Evolutionary conservation across 352 stramenopile species (phyloP).

Genomic region (Pythium grandisporangium): DNA sequence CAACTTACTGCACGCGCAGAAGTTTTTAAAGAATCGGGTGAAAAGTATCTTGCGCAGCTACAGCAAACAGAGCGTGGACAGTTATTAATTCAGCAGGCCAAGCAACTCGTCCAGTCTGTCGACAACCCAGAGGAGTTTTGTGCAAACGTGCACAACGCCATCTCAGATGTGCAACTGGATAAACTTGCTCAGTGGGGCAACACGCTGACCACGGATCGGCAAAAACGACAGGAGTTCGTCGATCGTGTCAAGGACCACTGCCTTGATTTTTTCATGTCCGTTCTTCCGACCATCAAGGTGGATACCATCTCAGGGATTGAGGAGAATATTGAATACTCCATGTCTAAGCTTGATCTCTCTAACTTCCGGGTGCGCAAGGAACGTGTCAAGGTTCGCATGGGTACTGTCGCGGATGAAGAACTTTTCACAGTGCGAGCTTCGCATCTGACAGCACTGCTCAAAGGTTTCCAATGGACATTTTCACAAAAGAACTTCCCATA

Average conservation of each 20-base stretch:
- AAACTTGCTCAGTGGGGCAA: constrained; percentile 59
- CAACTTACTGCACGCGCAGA: constrained; percentile 41
- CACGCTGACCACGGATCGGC: constrained; percentile 42
- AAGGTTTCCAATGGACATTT: constrained; percentile 82
- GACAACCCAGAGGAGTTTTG: constrained; percentile 69
- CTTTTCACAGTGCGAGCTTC: constrained; percentile 71
- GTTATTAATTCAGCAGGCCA: constrained; percentile 54
- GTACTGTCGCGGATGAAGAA: constrained; percentile 68
- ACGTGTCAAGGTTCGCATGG: constrained; percentile 77
- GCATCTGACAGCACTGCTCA: constrained; percentile 67
- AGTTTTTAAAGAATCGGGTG: constrained; percentile 43
- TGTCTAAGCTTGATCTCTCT: constrained; percentile 72
- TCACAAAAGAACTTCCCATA: constrained; percentile 83
- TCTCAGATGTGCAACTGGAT: constrained; percentile 56
- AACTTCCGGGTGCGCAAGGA: constrained; percentile 83
- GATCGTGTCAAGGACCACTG: constrained; percentile 78
- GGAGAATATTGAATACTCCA: constrained; percentile 67
- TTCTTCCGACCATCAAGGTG: constrained; percentile 75
- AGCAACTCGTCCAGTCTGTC: constrained; percentile 58
- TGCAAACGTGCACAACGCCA: constrained; percentile 60
- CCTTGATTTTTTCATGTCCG: constrained; percentile 81
- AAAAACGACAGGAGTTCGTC: constrained; percentile 72
- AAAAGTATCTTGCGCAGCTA: constrained; percentile 62
- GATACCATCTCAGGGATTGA: constrained; percentile 73
- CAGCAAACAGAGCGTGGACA: constrained; percentile 65